Evolutionary conservation across 2,329 filamentous ascomycete genomes (phyloP).

Genomic region (Exophiala aquamarina): DNA sequence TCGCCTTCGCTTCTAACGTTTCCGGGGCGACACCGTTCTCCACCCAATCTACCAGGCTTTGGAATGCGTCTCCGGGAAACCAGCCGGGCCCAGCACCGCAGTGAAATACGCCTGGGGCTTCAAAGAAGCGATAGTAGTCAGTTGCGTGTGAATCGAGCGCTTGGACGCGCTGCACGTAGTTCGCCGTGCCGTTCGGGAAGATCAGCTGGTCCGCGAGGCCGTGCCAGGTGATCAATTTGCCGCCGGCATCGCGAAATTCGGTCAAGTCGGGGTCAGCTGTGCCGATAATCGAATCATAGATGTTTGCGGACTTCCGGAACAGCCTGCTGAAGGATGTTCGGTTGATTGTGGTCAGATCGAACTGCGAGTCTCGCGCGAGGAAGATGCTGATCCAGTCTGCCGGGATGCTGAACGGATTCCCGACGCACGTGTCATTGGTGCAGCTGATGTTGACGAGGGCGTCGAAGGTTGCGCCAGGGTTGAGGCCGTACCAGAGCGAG

Average conservation of each 20-base stretch:
- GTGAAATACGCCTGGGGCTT: conserved; percentile 7
- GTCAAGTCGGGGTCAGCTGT: conserved; percentile 10
- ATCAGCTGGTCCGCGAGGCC: conserved; percentile 34
- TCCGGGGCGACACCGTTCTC: conserved; percentile 39
- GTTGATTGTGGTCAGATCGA: too few relatives aligned
- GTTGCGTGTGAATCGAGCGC: conserved; percentile 37
- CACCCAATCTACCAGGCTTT: conserved; percentile 40
- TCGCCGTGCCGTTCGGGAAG: conserved; percentile 33
- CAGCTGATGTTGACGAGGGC: too few relatives aligned
- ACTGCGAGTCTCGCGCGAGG: too few relatives aligned
- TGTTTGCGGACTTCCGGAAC: background rate
- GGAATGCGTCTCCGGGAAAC: conserved; percentile 32
- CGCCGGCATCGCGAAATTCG: conserved; percentile 38
- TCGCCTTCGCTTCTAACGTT: too few relatives aligned
- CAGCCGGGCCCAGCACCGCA: conserved; percentile 6
- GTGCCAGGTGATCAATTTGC: conserved; percentile 46
- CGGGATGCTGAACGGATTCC: too few relatives aligned
- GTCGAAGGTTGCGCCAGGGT: too few relatives aligned
- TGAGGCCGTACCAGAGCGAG: too few relatives aligned
- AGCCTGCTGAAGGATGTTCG: too few relatives aligned
- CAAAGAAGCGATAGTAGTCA: conserved; percentile 1
- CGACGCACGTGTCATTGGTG: too few relatives aligned
- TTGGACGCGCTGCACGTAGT: conserved; percentile 44
- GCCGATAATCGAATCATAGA: conserved; percentile 7
- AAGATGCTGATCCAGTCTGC: too few relatives aligned